A percentile compares a stretch with the other conserved stretches of the same genome.
Conservation (phyloP, 2,329 filamentous ascomycete species). For the Trematosphaeria pertusa region DNA sequence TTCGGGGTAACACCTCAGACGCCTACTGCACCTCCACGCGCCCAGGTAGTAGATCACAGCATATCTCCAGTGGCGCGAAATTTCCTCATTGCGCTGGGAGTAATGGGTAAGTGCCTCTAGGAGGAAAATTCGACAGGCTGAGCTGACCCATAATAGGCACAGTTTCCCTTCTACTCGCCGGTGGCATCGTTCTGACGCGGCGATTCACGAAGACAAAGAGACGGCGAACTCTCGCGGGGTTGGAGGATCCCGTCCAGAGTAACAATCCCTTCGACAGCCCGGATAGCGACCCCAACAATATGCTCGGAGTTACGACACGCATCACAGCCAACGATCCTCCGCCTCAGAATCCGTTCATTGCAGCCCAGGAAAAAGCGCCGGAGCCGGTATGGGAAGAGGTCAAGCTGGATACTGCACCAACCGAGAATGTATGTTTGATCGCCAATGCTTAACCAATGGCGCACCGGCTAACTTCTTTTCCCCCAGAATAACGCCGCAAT, state of each 20-base stretch:
- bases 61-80: constrained; percentile 1
- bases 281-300: not conserved
- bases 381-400: not conserved
- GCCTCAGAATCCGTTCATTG: not conserved
- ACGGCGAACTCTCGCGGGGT: not conserved
- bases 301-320: not conserved
- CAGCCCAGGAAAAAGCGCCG: not conserved
- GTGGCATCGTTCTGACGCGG: constrained; percentile 1
- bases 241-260: too few species aligned
- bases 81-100: constrained; percentile 5
- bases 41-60: not conserved
- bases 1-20: too few species aligned
- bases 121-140: not conserved
- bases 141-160: not conserved
- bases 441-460: not conserved
- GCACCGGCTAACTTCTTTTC: not conserved
- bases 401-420: not conserved
- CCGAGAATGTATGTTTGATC: not conserved
- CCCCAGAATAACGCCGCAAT: not conserved
- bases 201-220: constrained; percentile 5
- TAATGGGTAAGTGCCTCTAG: constrained; percentile 2
- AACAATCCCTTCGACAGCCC: not conserved
- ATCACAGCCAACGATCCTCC: constrained; percentile 2
- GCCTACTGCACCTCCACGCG: too few species aligned
- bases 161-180: constrained; percentile 4